Conservation (phyloP, 306 rosid genomes). For the Crataegus laevigata region DNA sequence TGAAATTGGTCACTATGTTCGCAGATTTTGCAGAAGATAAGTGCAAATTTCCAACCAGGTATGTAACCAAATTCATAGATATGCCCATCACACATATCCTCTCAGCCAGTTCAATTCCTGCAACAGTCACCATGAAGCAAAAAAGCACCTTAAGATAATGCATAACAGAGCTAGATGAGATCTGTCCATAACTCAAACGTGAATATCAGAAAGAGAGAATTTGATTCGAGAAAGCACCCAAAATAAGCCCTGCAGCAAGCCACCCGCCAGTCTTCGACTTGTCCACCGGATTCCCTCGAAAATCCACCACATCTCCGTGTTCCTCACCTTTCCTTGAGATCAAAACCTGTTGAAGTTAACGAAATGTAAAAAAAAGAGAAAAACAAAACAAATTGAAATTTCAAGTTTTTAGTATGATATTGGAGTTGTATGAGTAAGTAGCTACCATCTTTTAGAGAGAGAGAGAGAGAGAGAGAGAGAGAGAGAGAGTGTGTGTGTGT, state of each 20-base stretch:
- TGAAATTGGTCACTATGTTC: conserved; percentile 67
- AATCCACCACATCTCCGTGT: conserved; percentile 46
- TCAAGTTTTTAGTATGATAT: neutral
- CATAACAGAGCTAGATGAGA: neutral
- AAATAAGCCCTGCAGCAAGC: conserved; percentile 85
- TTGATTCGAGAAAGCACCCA: conserved; percentile 39
- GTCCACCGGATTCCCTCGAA: conserved; percentile 55
- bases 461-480: neutral
- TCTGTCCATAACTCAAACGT: neutral
- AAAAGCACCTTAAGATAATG: neutral
- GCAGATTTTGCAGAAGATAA: conserved; percentile 78
- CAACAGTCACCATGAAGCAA: conserved; percentile 7
- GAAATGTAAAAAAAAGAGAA: neutral
- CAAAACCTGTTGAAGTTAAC: conserved; percentile 44
- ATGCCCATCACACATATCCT: conserved; percentile 88
- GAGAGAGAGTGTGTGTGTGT: no score
- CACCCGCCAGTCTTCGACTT: conserved; percentile 78
- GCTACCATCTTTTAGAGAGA: conserved; percentile 46
- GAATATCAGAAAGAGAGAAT: neutral
- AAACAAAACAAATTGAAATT: neutral
- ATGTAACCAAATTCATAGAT: conserved; percentile 84
- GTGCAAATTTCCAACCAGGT: conserved; percentile 61
- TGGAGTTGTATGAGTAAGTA: conserved; percentile 3
- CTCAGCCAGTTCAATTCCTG: conserved; percentile 84
- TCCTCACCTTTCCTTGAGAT: conserved; percentile 35